Evolutionary conservation across 1,284 basidiomycete species (phyloP).

Genomic region (Malassezia sp.): DNA sequence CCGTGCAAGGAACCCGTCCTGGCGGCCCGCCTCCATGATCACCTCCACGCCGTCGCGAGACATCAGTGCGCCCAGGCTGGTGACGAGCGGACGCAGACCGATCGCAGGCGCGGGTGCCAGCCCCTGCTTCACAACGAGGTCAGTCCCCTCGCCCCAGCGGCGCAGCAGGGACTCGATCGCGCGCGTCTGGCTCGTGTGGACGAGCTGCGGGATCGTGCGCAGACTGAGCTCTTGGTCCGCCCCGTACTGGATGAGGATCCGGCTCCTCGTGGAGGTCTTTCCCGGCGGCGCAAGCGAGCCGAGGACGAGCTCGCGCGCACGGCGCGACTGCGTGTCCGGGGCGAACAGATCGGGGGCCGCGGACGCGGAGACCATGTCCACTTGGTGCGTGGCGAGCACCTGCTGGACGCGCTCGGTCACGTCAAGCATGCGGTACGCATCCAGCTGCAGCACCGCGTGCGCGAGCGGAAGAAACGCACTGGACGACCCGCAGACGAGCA

Average conservation of each 20-base stretch:
- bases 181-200: conserved; percentile 11
- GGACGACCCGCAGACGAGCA: conserved; percentile 17
- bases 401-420: conserved; percentile 3
- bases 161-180: conserved; percentile 11
- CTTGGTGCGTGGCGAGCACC: background rate
- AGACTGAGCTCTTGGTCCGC: conserved; percentile 1
- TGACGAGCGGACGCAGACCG: background rate
- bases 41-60: conserved; percentile 4
- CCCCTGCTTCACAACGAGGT: background rate
- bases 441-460: conserved; percentile 16
- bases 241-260: conserved; percentile 2
- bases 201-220: conserved; percentile 9
- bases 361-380: background rate
- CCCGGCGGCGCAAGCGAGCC: background rate
- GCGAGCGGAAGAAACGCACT: conserved; percentile 11
- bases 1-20: conserved; percentile 12
- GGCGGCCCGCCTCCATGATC: background rate
- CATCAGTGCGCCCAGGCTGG: background rate
- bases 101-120: too few species aligned
- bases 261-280: conserved; percentile 1
- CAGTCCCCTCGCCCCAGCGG: background rate
- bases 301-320: background rate
- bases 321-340: background rate
- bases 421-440: conserved; percentile 11
- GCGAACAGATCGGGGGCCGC: background rate